Conservation (phyloP, 805 yeast species). For the Debaryomyces castellii region DNA sequence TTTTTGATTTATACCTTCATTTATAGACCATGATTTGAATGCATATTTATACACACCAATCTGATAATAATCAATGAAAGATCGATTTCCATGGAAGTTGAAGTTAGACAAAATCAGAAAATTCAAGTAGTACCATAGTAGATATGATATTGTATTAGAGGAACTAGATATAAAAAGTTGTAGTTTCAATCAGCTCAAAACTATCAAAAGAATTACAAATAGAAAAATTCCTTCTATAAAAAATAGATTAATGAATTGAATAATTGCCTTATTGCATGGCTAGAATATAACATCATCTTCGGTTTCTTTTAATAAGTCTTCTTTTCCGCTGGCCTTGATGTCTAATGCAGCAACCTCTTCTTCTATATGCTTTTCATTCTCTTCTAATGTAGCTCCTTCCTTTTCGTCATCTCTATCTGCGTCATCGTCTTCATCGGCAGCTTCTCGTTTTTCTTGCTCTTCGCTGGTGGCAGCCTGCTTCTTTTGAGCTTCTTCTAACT, state of each 20-base stretch:
- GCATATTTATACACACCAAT: not conserved
- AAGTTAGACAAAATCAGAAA: not conserved
- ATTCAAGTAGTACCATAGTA: not conserved
- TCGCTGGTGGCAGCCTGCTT: not conserved
- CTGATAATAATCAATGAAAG: not conserved
- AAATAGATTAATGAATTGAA: slow-evolving; percentile 2
- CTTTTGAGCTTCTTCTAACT: slow-evolving; percentile 44
- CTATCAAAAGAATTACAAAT: not conserved
- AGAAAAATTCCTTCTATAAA: not conserved
- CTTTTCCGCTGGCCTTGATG: slow-evolving; percentile 11
- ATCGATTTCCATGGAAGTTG: not conserved
- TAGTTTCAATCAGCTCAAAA: not conserved
- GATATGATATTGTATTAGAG: not conserved
- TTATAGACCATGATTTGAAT: not conserved
- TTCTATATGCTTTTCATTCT: slow-evolving; percentile 25
- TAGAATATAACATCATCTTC: slow-evolving; percentile 49
- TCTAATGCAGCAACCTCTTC: slow-evolving; percentile 29
- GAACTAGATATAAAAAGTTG: not conserved
- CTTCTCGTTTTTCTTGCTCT: too few species aligned
- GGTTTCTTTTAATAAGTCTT: slow-evolving; percentile 36
- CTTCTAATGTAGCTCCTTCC: slow-evolving; percentile 8
- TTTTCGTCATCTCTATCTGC: slow-evolving; percentile 6
- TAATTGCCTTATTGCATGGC: not conserved
- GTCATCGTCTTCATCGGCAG: slow-evolving; percentile 3
- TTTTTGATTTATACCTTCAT: not conserved